Evolutionary conservation across 768 basidiomycete genomes (phyloP), one percentile per base, ranked within the genome.

Genomic region (Pulveroboletus frians): DNA sequence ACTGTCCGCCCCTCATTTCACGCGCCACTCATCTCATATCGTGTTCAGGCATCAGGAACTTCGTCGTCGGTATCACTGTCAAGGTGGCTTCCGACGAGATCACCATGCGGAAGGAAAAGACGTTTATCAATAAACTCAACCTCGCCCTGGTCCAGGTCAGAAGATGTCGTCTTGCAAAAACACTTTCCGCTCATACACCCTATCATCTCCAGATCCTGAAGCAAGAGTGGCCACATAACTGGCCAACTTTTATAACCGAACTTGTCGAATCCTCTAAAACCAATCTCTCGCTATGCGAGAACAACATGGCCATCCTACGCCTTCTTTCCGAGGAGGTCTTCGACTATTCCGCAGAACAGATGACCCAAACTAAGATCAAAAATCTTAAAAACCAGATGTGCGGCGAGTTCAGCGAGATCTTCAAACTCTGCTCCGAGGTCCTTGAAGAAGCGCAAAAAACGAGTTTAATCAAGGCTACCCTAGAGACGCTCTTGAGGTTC

Each of bases 181-280:
- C 17, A 38, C 8, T 30, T 4, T 3, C 32, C n/a, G 39, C 50
- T 45, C 51, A 61, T 53, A 17, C 44, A 41, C 43, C 6, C 20
- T 5, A 39, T 49, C 35, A 21, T 29, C 17, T 44, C 17, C 62
- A 99, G 93, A 96, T 99, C 52, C 75, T 99, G 56, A 99, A 98
- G 71, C 96, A 98, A 75, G 96, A 97, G 68, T 99, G 96, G 96
- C 95, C 95, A 21, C 91, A 96, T 67, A 93, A 96, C 63, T 99
- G 96, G 96, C 94, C 95, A 29, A 89, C 80, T 18, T 98, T 97
- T 75, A 96, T 97, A 61, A 84, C 89, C 10, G 94, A 98, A 69
- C 88, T 98, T 39, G 93, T 98, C 51, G 87, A 93, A 58, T 96
- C 95, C 8, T 98, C 95, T 38, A 95, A 95, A 70, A 92, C 91